phyloP scores from a whole-genome alignment of 371 early-diverging fungal species.

The Apophysomyces trapeziformis region DNA sequence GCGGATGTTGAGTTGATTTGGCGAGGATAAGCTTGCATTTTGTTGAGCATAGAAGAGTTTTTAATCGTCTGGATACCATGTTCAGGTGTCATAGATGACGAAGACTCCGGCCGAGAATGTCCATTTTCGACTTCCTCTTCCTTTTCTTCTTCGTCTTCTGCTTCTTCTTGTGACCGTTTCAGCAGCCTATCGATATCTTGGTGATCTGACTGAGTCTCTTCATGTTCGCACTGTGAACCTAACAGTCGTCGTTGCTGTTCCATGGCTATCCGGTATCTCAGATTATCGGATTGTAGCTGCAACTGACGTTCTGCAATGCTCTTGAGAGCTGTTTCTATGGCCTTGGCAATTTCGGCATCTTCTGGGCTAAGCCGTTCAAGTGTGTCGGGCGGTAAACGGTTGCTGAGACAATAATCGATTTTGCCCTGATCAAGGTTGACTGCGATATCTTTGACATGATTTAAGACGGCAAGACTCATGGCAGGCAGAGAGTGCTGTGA shows the following conservation, averaged over 20 bases:
- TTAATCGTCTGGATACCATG: slow-evolving; percentile 38
- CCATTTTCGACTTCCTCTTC: background rate
- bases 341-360: slow-evolving; percentile 24
- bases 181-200: slow-evolving; percentile 10
- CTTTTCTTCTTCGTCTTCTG: background rate
- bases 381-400: slow-evolving; percentile 15
- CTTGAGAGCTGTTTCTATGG: slow-evolving; percentile 36
- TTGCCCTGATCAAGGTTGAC: slow-evolving; percentile 45
- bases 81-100: slow-evolving; percentile 29
- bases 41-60: slow-evolving; percentile 41
- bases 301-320: slow-evolving; percentile 46
- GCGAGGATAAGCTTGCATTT: slow-evolving; percentile 35
- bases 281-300: slow-evolving; percentile 44
- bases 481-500: slow-evolving; percentile 8
- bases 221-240: slow-evolving; percentile 26
- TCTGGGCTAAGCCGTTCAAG: slow-evolving; percentile 16
- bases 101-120: background rate
- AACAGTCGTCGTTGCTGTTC: slow-evolving; percentile 47
- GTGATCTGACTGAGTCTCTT: slow-evolving; percentile 17
- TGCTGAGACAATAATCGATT: slow-evolving; percentile 43
- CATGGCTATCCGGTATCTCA: slow-evolving; percentile 46
- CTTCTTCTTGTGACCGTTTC: slow-evolving; percentile 9
- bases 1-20: slow-evolving; percentile 26
- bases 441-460: slow-evolving; percentile 38
- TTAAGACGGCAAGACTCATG: slow-evolving; percentile 29